These are phyloP conservation scores for Boletellus deceptivus DNA, from an alignment of 1,284 basidiomycete genomes.

Conservation along the genomic window DNA sequence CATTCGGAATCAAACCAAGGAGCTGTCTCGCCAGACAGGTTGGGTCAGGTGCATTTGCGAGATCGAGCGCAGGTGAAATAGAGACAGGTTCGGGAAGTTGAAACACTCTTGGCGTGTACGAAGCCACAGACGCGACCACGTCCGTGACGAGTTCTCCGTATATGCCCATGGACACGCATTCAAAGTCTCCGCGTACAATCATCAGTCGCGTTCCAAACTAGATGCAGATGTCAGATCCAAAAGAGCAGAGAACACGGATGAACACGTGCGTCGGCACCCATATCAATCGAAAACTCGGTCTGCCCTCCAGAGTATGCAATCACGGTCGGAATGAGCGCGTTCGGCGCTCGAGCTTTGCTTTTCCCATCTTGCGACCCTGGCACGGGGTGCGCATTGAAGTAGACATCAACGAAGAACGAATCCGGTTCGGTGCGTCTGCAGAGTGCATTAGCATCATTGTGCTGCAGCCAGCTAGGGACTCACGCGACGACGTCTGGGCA, in stretches of 20 bases:
- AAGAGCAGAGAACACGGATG: constrained; percentile 3
- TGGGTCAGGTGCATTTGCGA: constrained; percentile 59
- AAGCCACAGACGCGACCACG: neutral
- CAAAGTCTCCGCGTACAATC: constrained; percentile 71
- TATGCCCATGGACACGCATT: constrained; percentile 50
- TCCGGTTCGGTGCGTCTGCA: constrained; percentile 65
- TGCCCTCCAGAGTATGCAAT: constrained; percentile 70
- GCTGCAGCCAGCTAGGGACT: constrained; percentile 27
- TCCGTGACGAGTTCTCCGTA: constrained; percentile 29
- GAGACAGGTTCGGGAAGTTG: constrained; percentile 17
- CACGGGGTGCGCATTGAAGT: constrained; percentile 62
- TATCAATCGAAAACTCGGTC: constrained; percentile 65
- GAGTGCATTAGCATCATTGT: constrained; percentile 10
- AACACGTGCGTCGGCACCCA: constrained; percentile 58
- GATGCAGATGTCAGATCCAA: constrained; percentile 6
- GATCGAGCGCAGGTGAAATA: constrained; percentile 47
- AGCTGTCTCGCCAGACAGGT: constrained; percentile 58
- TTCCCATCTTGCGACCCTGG: constrained; percentile 46
- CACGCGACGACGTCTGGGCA: constrained; percentile 62
- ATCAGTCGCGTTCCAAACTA: constrained; percentile 76
- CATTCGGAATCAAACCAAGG: constrained; percentile 55
- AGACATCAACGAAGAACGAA: constrained; percentile 69
- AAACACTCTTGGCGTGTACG: constrained; percentile 19
- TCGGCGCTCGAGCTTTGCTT: constrained; percentile 55
- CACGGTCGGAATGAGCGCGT: constrained; percentile 68